Percentiles rank a stretch among this genome's conserved stretches.
These are phyloP conservation scores for Vicia faba DNA, from an alignment of 306 rosid genomes.

Conservation along the genomic window DNA sequence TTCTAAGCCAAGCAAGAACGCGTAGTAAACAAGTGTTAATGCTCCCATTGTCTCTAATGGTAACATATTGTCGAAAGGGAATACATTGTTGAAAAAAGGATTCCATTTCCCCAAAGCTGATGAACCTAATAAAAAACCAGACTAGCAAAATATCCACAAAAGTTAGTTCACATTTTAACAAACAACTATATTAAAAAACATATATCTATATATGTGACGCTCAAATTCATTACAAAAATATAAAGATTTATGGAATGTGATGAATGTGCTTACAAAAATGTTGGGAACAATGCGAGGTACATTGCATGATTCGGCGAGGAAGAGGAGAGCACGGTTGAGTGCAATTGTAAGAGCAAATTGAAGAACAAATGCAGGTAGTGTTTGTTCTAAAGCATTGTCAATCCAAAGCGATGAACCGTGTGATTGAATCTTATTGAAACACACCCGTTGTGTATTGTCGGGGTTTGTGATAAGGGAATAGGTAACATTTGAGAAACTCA, in stretches of 20 bases:
- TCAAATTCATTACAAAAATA: background rate
- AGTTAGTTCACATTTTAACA: background rate
- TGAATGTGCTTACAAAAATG: constrained; percentile 39
- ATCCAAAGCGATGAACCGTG: constrained; percentile 26
- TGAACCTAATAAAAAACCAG: constrained; percentile 45
- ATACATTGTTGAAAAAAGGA: background rate
- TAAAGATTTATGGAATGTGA: background rate
- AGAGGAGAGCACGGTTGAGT: constrained; percentile 38
- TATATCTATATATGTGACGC: background rate
- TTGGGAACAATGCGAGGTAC: constrained; percentile 43
- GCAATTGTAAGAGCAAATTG: constrained; percentile 37
- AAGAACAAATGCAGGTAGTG: constrained; percentile 36
- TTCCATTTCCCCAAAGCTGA: constrained; percentile 33
- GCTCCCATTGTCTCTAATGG: constrained; percentile 39
- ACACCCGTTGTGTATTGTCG: background rate
- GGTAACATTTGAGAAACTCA: background rate
- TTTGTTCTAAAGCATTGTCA: constrained; percentile 30
- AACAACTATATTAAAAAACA: background rate
- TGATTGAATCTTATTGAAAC: constrained; percentile 27
- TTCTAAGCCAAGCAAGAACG: constrained; percentile 46
- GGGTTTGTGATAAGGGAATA: background rate
- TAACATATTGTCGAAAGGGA: constrained; percentile 25
- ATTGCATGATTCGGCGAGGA: background rate
- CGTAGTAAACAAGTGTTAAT: constrained; percentile 42
- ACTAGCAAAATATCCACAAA: constrained; percentile 29